Percentiles rank a stretch among this genome's conserved stretches.
phyloP scores from a whole-genome alignment of 331 rosid genomes.

The Stylosanthes scabra region DNA sequence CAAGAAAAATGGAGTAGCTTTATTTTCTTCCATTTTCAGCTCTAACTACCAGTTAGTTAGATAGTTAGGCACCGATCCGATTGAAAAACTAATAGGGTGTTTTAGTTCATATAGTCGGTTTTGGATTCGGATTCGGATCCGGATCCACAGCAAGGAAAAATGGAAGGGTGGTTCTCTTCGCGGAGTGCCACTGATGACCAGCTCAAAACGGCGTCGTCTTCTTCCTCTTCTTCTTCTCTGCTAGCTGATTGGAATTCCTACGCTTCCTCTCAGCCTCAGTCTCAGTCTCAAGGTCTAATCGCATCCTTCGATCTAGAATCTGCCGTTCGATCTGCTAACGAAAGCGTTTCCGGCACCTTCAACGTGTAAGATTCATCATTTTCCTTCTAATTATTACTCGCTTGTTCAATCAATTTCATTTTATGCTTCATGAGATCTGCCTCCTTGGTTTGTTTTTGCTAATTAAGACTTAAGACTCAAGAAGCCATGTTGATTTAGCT shows the following conservation, averaged over 20 bases:
- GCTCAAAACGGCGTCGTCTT: slow-evolving; percentile 57
- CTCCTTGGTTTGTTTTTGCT: too few species aligned
- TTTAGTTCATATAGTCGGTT: background rate
- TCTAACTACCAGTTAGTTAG: too few species aligned
- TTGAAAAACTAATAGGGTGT: too few species aligned
- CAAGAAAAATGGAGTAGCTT: too few species aligned
- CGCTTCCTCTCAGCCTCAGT: slow-evolving; percentile 49
- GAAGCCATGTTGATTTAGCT: too few species aligned
- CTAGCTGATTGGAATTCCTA: slow-evolving; percentile 87
- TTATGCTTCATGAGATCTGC: too few species aligned
- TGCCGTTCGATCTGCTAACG: slow-evolving; percentile 91
- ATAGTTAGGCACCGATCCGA: too few species aligned
- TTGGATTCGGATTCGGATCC: background rate
- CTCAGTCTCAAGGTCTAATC: slow-evolving; percentile 27
- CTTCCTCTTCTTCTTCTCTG: slow-evolving; percentile 55
- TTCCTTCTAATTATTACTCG: background rate
- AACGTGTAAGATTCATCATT: slow-evolving; percentile 55
- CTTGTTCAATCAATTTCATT: too few species aligned
- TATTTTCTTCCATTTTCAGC: too few species aligned
- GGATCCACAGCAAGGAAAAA: background rate
- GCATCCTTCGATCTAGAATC: slow-evolving; percentile 78
- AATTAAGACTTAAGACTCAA: too few species aligned
- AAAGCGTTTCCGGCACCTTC: slow-evolving; percentile 84
- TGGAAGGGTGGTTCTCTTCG: slow-evolving; percentile 91
- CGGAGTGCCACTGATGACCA: slow-evolving; percentile 41